Percentiles rank a stretch among this genome's conserved stretches.
phyloP scores from a whole-genome alignment of 2,329 filamentous ascomycete genomes.

The Kalmusia sp. region DNA sequence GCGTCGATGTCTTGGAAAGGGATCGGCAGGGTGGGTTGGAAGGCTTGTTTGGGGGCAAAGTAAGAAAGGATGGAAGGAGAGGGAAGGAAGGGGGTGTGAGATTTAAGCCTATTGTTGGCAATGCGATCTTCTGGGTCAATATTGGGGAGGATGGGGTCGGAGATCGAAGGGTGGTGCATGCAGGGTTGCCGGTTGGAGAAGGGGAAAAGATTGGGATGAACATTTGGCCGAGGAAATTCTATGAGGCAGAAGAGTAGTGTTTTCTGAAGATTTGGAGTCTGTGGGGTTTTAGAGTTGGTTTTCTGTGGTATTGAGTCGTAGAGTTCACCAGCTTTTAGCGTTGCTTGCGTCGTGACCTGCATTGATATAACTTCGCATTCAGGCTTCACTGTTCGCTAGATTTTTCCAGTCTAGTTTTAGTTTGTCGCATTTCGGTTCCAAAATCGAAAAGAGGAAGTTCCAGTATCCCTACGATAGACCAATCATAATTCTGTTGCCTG shows the following conservation, averaged over 20 bases:
- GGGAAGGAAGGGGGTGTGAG: slow-evolving; percentile 52
- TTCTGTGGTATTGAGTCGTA: too few species aligned
- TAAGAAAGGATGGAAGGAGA: slow-evolving; percentile 24
- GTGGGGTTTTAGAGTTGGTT: too few species aligned
- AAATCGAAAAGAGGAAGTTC: too few species aligned
- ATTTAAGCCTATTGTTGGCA: slow-evolving; percentile 62
- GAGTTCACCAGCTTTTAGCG: too few species aligned
- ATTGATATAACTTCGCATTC: too few species aligned
- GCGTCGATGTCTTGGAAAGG: slow-evolving; percentile 17
- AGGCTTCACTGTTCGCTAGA: too few species aligned
- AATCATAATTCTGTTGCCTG: neutral
- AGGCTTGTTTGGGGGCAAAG: slow-evolving; percentile 18
- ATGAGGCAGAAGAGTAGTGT: slow-evolving; percentile 13
- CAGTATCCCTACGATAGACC: too few species aligned
- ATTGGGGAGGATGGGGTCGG: slow-evolving; percentile 53
- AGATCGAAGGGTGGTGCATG: slow-evolving; percentile 58
- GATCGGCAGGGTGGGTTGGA: slow-evolving; percentile 10
- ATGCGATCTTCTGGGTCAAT: slow-evolving; percentile 68
- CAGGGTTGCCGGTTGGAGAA: slow-evolving; percentile 61
- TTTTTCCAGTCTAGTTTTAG: too few species aligned
- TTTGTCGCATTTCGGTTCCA: too few species aligned
- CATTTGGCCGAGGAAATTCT: slow-evolving; percentile 57
- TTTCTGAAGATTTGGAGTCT: too few species aligned
- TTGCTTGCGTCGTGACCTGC: too few species aligned
- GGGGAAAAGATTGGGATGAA: slow-evolving; percentile 67